Evolutionary conservation across 495 filamentous ascomycete genomes (phyloP).

Genomic region (Podospora tetraspora): DNA sequence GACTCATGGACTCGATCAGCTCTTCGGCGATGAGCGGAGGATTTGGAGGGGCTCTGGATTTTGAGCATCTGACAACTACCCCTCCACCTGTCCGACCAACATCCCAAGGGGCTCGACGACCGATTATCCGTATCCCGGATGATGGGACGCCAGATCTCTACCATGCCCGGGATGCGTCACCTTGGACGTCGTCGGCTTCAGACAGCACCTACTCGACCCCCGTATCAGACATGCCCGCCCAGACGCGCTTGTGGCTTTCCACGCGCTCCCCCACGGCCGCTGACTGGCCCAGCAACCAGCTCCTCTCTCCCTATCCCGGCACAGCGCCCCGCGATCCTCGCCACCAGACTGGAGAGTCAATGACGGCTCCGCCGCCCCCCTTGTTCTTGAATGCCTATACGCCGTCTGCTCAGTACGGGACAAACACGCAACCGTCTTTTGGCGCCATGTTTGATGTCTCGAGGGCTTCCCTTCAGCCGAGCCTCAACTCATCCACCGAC

Average conservation of each 20-base stretch:
- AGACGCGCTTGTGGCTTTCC: slow-evolving; percentile 9
- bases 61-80: slow-evolving; percentile 18
- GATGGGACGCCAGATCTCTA: slow-evolving; percentile 21
- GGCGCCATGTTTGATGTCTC: slow-evolving; percentile 23
- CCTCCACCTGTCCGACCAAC: slow-evolving; percentile 17
- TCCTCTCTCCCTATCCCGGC: slow-evolving; percentile 25
- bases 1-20: slow-evolving; percentile 15
- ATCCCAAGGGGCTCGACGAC: slow-evolving; percentile 16
- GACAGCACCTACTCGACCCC: slow-evolving; percentile 48
- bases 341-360: slow-evolving; percentile 22
- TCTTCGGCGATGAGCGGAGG: slow-evolving; percentile 7
- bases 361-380: slow-evolving; percentile 18
- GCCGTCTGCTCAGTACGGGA: slow-evolving; percentile 12
- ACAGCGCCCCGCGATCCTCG: slow-evolving; percentile 21
- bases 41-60: slow-evolving; percentile 5
- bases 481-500: slow-evolving; percentile 8
- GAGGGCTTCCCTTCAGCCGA: slow-evolving; percentile 14
- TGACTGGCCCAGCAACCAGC: slow-evolving; percentile 15
- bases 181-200: slow-evolving; percentile 44
- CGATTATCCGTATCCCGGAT: slow-evolving; percentile 19
- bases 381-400: slow-evolving; percentile 21
- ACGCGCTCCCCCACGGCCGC: slow-evolving; percentile 12
- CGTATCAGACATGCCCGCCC: slow-evolving; percentile 32
- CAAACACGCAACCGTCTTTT: slow-evolving; percentile 10
- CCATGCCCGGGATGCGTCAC: slow-evolving; percentile 36